Base-by-base conservation (phyloP, 805 yeast species). In the Starmerella stellata region DNA sequence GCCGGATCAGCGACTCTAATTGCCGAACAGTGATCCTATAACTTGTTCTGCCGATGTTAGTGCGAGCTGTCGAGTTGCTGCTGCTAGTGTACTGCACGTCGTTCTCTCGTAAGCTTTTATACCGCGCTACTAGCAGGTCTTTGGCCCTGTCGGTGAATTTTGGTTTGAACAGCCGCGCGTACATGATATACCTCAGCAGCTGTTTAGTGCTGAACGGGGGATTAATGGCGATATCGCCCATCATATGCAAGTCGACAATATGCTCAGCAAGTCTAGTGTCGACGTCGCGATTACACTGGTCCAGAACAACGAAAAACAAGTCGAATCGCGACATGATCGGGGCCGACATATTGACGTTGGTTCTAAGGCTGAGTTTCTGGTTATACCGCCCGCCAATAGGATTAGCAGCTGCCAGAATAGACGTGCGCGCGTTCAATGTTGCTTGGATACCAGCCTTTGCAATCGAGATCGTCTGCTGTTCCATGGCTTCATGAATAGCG, bases 401-500 rank as follows among this genome's bases (percentile, higher is more conserved):
- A 57, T 90, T 90, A 1, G 98, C 98, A n/a, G 98, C 96, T 0
- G 98, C 98, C 36, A 90, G 62, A 50, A 90, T 90, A 0, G 95
- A 82, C 0, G 98, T 82, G 53, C 98, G 70, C 1, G 98, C 98
- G 57, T 90, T 90, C 52, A 90, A 64, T 1, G 98, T 90, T 2
- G 98, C 96, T 54, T 90, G 95, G 46, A 90, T 90, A 54, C 98
- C 98, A 1, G 98, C 98, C 58, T 90, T 90, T 9, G 98, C 95
- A 53, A 90, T 90, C 14, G 95, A 85, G 48, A 90, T 90, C 0
- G 98, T 90, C 60, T 90, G 98, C 62, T 90, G 98, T 68, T 90
- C 98, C 98, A 90, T 90, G 19, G 96, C 98, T 63, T 90, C 98
- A 62, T 90, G 98, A 63, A 90, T 87, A 3, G 96, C 96, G 39